Base-by-base conservation (phyloP, 768 basidiomycete genomes). In the Lentinula guzmanii region DNA sequence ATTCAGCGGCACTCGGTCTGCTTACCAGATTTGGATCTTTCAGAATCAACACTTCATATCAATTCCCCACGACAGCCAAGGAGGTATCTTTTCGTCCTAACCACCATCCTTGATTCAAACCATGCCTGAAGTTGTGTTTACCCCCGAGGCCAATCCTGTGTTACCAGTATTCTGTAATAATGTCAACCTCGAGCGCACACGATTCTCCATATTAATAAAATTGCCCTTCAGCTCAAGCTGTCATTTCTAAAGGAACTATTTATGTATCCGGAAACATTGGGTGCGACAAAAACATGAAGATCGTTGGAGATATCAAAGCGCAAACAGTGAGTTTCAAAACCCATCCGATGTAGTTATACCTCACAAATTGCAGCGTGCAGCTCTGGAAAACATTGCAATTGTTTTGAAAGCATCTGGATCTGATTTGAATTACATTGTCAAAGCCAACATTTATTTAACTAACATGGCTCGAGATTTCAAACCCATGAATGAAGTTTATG, bases 391-490 rank as follows among this genome's bases (percentile, higher is more conserved):
- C 61, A 65, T 79, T n/a, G 65, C 67, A 2, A 69, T 72, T 51
- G 72, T 79, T n/a, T 70, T 79, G 15, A 71, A 76, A 56, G 78
- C 75, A 35, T 71, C 76, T 2, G 76, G 76, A 16, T 78, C 78
- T 2, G 70, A 69, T 9, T 68, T 78, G n/a, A 71, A 75, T 35
- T 73, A 77, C 46, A 74, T 77, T 16, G 70, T 79, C 60, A 79
- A 79, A 67, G 76, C 70, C 7, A 79, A 77, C 62, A 65, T 79
- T 7, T 80, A 77, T 66, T 66, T 80, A 42, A 66, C 71, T 18
- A 67, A 77, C 57, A 72, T 80, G 72, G 61, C 67, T 24, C 62
- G 65, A 35, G 74, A 79, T 60, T 78, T 79, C 62, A 53, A 61
- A 21, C 65, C 64, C 1, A 77, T 79, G 74, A 79, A 80, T 55